These are phyloP conservation scores for Annulohypoxylon maeteangense DNA, from an alignment of 495 filamentous ascomycete genomes.

Conservation along the genomic window DNA sequence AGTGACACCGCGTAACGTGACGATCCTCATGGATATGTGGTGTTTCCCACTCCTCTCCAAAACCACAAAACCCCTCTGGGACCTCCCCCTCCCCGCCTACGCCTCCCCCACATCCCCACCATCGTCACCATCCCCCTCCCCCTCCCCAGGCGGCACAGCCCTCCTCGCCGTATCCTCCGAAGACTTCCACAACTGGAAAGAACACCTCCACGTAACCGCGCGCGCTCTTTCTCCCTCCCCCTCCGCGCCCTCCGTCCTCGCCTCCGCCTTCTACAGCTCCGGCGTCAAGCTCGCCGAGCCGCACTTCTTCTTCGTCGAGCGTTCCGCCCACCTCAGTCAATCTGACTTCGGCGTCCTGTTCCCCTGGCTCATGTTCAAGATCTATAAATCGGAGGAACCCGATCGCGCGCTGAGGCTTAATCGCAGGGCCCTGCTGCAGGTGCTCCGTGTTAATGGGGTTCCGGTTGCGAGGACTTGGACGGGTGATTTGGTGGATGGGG, in stretches of 20 bases:
- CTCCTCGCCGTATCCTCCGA: slow-evolving; percentile 74
- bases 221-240: slow-evolving; percentile 65
- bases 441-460: slow-evolving; percentile 62
- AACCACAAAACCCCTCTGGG: slow-evolving; percentile 65
- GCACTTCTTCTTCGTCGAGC: slow-evolving; percentile 69
- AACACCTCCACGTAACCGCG: slow-evolving; percentile 69
- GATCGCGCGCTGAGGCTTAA: slow-evolving; percentile 72
- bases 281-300: slow-evolving; percentile 51
- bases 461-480: slow-evolving; percentile 62
- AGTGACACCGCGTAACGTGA: slow-evolving; percentile 68
- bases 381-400: slow-evolving; percentile 69
- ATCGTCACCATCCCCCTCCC: not conserved
- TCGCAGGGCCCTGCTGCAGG: slow-evolving; percentile 68
- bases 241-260: slow-evolving; percentile 38
- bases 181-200: slow-evolving; percentile 76
- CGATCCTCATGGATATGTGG: slow-evolving; percentile 80
- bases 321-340: slow-evolving; percentile 76
- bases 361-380: slow-evolving; percentile 68
- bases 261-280: slow-evolving; percentile 41
- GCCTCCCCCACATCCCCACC: slow-evolving; percentile 20
- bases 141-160: slow-evolving; percentile 56
- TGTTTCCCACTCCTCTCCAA: slow-evolving; percentile 69
- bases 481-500: slow-evolving; percentile 60
- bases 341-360: slow-evolving; percentile 83
- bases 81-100: slow-evolving; percentile 74